These are phyloP conservation scores for Septoria linicola DNA, from an alignment of 2,329 filamentous ascomycete genomes.

Conservation along the genomic window DNA sequence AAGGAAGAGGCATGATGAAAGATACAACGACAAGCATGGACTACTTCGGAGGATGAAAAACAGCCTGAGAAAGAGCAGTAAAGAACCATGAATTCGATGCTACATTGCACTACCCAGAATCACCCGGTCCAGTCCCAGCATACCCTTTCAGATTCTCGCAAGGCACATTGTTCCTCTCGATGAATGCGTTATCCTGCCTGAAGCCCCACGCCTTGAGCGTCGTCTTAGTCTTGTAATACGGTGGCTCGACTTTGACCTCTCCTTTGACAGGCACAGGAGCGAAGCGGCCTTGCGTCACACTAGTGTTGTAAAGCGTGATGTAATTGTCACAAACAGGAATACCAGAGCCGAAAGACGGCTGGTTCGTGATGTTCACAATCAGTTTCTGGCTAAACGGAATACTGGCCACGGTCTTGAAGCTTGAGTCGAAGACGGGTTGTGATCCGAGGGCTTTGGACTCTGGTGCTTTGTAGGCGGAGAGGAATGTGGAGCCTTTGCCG, in stretches of 20 bases:
- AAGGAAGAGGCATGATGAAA: background rate
- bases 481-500: constrained; percentile 2
- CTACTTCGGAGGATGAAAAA: constrained; percentile 7
- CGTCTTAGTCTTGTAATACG: constrained; percentile 14
- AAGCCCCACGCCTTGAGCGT: constrained; percentile 13
- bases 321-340: constrained; percentile 16
- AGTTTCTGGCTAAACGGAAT: constrained; percentile 13
- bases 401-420: constrained; percentile 6
- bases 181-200: constrained; percentile 18
- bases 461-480: constrained; percentile 12
- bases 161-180: constrained; percentile 16
- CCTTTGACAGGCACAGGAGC: constrained; percentile 16
- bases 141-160: constrained; percentile 18
- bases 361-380: constrained; percentile 22
- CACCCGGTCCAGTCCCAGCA: constrained; percentile 14
- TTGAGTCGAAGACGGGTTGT: constrained; percentile 9
- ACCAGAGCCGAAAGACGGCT: constrained; percentile 15
- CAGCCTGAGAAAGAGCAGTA: constrained; percentile 13
- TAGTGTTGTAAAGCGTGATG: constrained; percentile 20
- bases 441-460: constrained; percentile 8
- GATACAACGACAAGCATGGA: constrained; percentile 10
- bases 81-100: no score
- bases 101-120: no score
- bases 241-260: constrained; percentile 11
- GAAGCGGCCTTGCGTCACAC: constrained; percentile 16